Conservation (phyloP, 169 alveolate species). For the Neospora caninum region DNA sequence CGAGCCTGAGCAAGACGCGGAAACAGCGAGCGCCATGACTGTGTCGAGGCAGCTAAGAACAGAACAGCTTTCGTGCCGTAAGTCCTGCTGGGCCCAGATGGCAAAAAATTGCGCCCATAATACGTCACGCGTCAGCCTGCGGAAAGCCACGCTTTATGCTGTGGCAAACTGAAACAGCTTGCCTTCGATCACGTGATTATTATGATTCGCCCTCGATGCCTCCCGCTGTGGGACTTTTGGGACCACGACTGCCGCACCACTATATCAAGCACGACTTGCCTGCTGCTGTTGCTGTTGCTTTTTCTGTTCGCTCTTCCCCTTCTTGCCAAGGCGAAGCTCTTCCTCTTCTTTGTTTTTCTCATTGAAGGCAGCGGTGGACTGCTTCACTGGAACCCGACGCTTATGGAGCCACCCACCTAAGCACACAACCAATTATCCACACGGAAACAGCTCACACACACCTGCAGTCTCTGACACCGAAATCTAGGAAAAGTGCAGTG, state of each 20-base stretch:
- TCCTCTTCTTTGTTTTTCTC: slow-evolving; percentile 62
- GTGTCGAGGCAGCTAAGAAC: no score
- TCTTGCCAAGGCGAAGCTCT: slow-evolving; percentile 54
- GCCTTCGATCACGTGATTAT: no score
- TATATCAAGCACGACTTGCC: neutral
- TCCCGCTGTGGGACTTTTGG: neutral
- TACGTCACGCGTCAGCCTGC: no score
- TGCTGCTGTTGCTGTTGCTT: slow-evolving; percentile 66
- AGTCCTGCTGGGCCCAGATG: no score
- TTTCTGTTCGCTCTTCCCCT: slow-evolving; percentile 65
- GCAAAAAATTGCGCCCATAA: no score
- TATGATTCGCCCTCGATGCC: no score
- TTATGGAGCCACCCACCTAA: slow-evolving; percentile 61
- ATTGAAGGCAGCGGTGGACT: slow-evolving; percentile 62
- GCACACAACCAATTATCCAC: neutral
- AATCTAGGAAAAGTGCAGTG: no score
- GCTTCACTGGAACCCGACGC: slow-evolving; percentile 59
- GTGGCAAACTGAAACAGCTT: neutral
- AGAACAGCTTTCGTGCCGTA: no score
- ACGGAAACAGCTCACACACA: neutral
- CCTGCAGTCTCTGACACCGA: no score
- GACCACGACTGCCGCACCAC: neutral
- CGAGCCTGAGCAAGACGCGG: slow-evolving; percentile 72
- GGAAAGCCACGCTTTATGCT: neutral
- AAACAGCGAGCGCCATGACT: neutral